These are phyloP conservation scores for Wickerhamiella galacta DNA, from an alignment of 805 yeast genomes.

Conservation along the genomic window DNA sequence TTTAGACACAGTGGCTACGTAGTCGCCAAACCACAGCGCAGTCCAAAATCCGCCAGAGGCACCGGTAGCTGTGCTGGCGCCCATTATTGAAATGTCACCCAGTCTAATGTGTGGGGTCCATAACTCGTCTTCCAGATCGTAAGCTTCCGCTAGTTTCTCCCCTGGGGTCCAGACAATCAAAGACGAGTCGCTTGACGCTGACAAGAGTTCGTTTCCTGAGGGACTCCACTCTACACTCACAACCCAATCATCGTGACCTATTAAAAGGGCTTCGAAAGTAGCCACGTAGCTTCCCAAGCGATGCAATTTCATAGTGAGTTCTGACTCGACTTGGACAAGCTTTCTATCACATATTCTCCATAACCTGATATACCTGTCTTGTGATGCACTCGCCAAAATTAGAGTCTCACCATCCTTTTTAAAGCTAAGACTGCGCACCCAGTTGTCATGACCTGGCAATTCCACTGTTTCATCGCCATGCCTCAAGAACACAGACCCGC, in stretches of 20 bases:
- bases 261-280: slow-evolving; percentile 76
- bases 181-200: slow-evolving; percentile 87
- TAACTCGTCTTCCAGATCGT: slow-evolving; percentile 24
- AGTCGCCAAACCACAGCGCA: slow-evolving; percentile 47
- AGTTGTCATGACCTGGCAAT: slow-evolving; percentile 86
- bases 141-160: slow-evolving; percentile 52
- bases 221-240: slow-evolving; percentile 74
- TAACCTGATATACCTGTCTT: slow-evolving; percentile 77
- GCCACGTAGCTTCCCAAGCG: slow-evolving; percentile 34
- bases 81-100: slow-evolving; percentile 88
- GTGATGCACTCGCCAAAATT: slow-evolving; percentile 76
- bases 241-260: slow-evolving; percentile 99
- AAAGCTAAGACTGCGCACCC: slow-evolving; percentile 68
- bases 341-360: slow-evolving; percentile 81
- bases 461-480: slow-evolving; percentile 10
- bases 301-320: slow-evolving; percentile 58
- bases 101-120: slow-evolving; percentile 72
- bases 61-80: slow-evolving; percentile 97
- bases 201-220: slow-evolving; percentile 40
- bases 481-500: slow-evolving; percentile 34
- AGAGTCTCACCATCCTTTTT: slow-evolving; percentile 33
- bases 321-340: too few species aligned
- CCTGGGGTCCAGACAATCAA: slow-evolving; percentile 92
- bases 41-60: slow-evolving; percentile 65
- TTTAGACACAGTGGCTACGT: slow-evolving; percentile 62